Evolutionary conservation across 2,329 filamentous ascomycete species (phyloP).

Genomic region (Coniochaeta sp.): DNA sequence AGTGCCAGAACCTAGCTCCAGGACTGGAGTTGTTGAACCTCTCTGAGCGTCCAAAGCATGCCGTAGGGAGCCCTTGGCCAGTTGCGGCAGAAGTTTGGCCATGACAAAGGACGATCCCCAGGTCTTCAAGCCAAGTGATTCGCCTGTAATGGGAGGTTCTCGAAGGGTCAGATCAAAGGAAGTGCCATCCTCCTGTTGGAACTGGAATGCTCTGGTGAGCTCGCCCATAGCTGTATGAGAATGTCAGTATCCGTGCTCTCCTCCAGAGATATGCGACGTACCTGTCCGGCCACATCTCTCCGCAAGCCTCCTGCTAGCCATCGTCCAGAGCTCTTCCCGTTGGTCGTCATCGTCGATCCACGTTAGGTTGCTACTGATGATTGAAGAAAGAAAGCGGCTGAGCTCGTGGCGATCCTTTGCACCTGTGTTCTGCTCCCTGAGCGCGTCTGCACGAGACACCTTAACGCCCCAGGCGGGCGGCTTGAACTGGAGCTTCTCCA

Average conservation of each 20-base stretch:
- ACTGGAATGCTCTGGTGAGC: conserved; percentile 48
- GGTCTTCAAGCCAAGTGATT: conserved; percentile 87
- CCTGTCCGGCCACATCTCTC: conserved; percentile 77
- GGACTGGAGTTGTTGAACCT: conserved; percentile 28
- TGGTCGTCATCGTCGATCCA: conserved; percentile 65
- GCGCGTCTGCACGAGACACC: conserved; percentile 31
- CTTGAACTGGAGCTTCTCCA: conserved; percentile 59
- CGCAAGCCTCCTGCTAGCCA: conserved; percentile 71
- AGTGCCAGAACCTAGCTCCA: conserved; percentile 87
- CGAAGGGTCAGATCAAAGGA: conserved; percentile 63
- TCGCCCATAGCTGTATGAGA: conserved; percentile 43
- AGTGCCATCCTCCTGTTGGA: conserved; percentile 22
- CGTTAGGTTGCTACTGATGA: conserved; percentile 58
- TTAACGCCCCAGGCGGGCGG: conserved; percentile 61
- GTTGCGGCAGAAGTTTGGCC: conserved; percentile 58
- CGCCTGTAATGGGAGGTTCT: conserved; percentile 81
- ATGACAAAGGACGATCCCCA: conserved; percentile 90
- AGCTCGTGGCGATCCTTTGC: conserved; percentile 42
- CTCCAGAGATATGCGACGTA: conserved; percentile 25
- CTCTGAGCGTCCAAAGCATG: conserved; percentile 29
- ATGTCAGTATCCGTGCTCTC: neutral
- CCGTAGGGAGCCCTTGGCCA: conserved; percentile 36
- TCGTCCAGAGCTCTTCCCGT: conserved; percentile 66
- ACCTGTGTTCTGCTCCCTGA: conserved; percentile 33
- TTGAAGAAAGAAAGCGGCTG: conserved; percentile 59